These are phyloP conservation scores for Neurospora sp. DNA, from an alignment of 495 filamentous ascomycete species.

Conservation along the genomic window DNA sequence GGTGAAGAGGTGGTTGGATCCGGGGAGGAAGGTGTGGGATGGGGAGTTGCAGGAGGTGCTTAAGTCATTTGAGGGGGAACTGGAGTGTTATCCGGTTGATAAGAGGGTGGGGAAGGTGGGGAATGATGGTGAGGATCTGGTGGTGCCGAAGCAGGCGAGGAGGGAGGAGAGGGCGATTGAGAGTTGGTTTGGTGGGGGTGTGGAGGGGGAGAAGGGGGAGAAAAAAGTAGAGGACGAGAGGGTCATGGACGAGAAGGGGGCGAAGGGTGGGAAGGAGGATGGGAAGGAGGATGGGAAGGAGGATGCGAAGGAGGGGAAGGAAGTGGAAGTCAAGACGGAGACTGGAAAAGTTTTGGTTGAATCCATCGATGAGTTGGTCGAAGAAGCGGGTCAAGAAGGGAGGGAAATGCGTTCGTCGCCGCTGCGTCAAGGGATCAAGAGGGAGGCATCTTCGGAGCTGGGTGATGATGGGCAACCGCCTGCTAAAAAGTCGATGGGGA, in stretches of 20 bases:
- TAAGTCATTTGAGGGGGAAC: conserved; percentile 64
- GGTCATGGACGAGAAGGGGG: too few species aligned
- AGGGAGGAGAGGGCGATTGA: conserved; percentile 88
- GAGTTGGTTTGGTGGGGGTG: conserved; percentile 68
- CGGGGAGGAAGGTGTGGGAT: conserved; percentile 58
- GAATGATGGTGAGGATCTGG: conserved; percentile 76
- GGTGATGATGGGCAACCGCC: conserved; percentile 30
- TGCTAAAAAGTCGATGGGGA: conserved; percentile 30
- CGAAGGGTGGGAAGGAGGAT: too few species aligned
- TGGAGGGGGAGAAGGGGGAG: not conserved
- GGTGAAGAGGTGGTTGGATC: conserved; percentile 74
- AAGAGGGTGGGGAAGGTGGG: conserved; percentile 93
- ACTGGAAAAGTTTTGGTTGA: conserved; percentile 11
- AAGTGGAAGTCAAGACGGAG: conserved; percentile 16
- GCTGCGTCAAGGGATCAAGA: conserved; percentile 38
- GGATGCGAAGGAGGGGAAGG: not conserved
- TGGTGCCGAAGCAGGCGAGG: conserved; percentile 68
- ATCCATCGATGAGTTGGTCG: conserved; percentile 1
- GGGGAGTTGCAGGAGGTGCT: conserved; percentile 66
- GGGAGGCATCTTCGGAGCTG: conserved; percentile 37
- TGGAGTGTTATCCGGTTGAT: conserved; percentile 77
- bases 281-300: conserved; percentile 8
- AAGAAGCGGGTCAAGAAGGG: conserved; percentile 10
- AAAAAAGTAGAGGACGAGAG: too few species aligned
- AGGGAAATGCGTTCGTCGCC: conserved; percentile 1